A percentile compares a stretch with the other conserved stretches of the same genome.
Evolutionary conservation across 176 grass and related monocot species (phyloP).

Genomic region (Olyra latifolia): DNA sequence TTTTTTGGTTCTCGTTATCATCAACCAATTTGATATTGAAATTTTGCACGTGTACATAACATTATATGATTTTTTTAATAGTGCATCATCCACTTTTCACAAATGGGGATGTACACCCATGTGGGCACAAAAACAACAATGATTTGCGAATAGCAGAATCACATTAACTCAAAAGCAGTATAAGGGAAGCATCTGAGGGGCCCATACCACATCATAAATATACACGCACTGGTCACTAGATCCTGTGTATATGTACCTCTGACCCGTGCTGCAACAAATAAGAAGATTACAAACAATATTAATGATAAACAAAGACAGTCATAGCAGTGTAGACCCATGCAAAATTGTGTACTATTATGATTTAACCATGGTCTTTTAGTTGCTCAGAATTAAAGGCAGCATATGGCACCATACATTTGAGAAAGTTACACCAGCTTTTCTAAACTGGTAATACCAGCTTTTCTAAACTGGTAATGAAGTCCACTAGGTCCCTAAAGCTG

Average conservation of each 20-base stretch:
- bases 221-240: constrained; percentile 72
- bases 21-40: background rate
- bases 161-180: background rate
- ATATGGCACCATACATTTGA: background rate
- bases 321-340: background rate
- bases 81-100: background rate
- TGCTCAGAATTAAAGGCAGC: background rate
- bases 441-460: background rate
- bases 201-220: constrained; percentile 84
- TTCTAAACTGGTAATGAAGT: background rate
- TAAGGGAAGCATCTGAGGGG: background rate
- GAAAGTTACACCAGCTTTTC: background rate
- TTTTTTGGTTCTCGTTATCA: background rate
- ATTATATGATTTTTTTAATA: background rate
- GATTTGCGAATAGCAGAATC: background rate
- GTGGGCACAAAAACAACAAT: background rate
- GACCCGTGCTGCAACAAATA: constrained; percentile 69
- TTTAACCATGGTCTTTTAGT: background rate
- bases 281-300: constrained; percentile 22
- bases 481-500: background rate
- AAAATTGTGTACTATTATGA: background rate
- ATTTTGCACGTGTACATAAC: background rate
- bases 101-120: background rate
- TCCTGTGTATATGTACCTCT: constrained; percentile 98
- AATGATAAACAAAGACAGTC: background rate